Percentiles rank a stretch among this genome's conserved stretches.
These are phyloP conservation scores for Rhodotorula sphaerocarpa DNA, from an alignment of 768 basidiomycete species.

Conservation along the genomic window DNA sequence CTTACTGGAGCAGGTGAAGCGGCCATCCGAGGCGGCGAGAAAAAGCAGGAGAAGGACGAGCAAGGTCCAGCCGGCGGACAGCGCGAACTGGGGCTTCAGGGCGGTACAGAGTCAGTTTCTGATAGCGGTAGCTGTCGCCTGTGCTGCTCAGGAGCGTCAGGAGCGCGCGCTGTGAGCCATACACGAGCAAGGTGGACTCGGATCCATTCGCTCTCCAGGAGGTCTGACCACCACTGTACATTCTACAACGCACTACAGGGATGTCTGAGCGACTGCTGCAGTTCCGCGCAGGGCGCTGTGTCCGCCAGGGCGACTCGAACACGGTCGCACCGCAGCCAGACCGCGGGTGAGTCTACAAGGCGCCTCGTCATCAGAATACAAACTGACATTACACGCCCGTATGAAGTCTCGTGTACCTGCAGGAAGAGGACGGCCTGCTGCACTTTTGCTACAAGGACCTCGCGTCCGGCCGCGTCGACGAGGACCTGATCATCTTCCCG, in stretches of 20 bases:
- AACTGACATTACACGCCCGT: background rate
- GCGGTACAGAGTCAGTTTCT: too few relatives aligned
- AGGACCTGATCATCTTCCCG: slow-evolving; percentile 39
- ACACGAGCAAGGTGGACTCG: too few relatives aligned
- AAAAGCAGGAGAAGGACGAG: too few relatives aligned
- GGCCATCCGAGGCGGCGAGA: too few relatives aligned
- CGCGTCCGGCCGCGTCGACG: slow-evolving; percentile 4
- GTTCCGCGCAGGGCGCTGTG: slow-evolving; percentile 30
- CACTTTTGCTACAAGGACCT: slow-evolving; percentile 36
- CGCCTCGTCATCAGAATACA: background rate
- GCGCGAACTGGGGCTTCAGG: too few relatives aligned
- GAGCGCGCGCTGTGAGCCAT: too few relatives aligned
- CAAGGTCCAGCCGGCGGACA: too few relatives aligned
- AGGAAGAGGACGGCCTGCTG: slow-evolving; percentile 37
- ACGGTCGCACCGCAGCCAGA: slow-evolving; percentile 29
- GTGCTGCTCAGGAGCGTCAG: too few relatives aligned
- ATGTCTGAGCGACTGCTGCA: slow-evolving; percentile 17
- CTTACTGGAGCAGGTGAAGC: too few relatives aligned
- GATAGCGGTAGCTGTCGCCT: too few relatives aligned
- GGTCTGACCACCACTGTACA: too few relatives aligned
- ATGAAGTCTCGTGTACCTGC: slow-evolving; percentile 27
- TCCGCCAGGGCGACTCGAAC: slow-evolving; percentile 29
- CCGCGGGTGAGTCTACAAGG: slow-evolving; percentile 23
- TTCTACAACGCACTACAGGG: background rate
- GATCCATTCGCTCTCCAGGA: too few relatives aligned